A percentile compares a stretch with the other conserved stretches of the same genome.
These are phyloP conservation scores for Xylaria sp. DNA, from an alignment of 2,329 filamentous ascomycete genomes.

Conservation along the genomic window DNA sequence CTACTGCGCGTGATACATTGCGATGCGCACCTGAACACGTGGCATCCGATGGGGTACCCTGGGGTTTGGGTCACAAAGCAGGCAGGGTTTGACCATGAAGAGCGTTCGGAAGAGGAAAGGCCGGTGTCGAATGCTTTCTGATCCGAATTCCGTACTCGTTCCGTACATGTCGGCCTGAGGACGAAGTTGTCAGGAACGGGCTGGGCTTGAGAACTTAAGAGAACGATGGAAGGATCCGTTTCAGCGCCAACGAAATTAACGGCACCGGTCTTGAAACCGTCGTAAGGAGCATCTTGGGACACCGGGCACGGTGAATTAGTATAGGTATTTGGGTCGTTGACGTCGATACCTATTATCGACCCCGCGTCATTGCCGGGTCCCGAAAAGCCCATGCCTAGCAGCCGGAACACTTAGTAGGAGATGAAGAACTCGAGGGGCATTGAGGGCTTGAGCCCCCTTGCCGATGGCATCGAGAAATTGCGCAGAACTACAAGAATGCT, in stretches of 20 bases:
- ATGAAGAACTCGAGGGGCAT: conserved; percentile 78
- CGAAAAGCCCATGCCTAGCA: conserved; percentile 83
- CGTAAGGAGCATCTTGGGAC: conserved; percentile 64
- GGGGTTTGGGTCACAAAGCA: conserved; percentile 66
- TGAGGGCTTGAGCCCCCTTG: conserved; percentile 77
- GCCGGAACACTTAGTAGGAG: conserved; percentile 85
- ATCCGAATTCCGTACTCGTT: conserved; percentile 67
- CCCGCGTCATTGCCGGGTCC: conserved; percentile 66
- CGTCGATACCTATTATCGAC: conserved; percentile 64
- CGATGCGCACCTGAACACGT: conserved; percentile 76
- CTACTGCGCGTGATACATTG: conserved; percentile 69
- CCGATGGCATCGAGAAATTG: conserved; percentile 81
- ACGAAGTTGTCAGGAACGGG: conserved; percentile 61
- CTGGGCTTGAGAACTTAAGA: conserved; percentile 62
- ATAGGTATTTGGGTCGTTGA: conserved; percentile 63
- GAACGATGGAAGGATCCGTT: conserved; percentile 72
- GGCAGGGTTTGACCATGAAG: conserved; percentile 78
- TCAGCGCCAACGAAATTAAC: conserved; percentile 82
- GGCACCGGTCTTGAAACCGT: conserved; percentile 69
- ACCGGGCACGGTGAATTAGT: conserved; percentile 70
- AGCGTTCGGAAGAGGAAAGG: conserved; percentile 76
- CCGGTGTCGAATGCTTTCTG: conserved; percentile 65
- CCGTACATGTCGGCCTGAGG: conserved; percentile 77
- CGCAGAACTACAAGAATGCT: conserved; percentile 74
- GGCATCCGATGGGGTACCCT: conserved; percentile 77